These are phyloP conservation scores for Trametes cingulata DNA, from an alignment of 768 basidiomycete species.

Conservation along the genomic window DNA sequence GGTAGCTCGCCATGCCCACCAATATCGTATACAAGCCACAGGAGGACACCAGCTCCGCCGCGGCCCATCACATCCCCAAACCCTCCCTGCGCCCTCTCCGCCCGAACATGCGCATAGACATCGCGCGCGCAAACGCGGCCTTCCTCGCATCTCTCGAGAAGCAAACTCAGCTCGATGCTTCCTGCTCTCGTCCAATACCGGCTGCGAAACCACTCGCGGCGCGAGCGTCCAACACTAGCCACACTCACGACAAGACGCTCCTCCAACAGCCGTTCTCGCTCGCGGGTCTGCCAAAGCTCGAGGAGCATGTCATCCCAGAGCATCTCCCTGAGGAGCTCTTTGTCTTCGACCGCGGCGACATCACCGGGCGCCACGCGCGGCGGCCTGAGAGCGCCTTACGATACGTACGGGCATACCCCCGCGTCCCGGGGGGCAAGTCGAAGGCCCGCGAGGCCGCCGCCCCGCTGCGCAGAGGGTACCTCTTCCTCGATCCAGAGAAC, in stretches of 20 bases:
- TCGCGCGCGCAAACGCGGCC: not conserved
- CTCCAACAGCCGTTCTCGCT: constrained; percentile 13
- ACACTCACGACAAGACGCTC: not conserved
- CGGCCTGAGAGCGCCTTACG: constrained; percentile 1
- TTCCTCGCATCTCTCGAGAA: not conserved
- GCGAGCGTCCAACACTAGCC: not conserved
- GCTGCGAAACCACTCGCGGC: not conserved
- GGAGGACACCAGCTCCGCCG: too few species aligned
- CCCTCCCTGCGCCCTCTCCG: not conserved
- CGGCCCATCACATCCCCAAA: not conserved
- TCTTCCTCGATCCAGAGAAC: constrained; percentile 47
- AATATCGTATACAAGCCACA: too few species aligned
- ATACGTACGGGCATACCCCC: constrained; percentile 25
- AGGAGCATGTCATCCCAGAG: constrained; percentile 24
- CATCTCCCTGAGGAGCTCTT: constrained; percentile 30
- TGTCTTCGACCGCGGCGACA: constrained; percentile 23
- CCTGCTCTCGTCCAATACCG: not conserved
- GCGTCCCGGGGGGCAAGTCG: too few species aligned
- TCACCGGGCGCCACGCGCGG: not conserved
- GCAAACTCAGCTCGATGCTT: not conserved
- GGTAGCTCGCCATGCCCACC: too few species aligned
- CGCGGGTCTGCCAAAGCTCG: constrained; percentile 25
- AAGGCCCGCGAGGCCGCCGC: not conserved
- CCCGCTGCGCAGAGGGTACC: constrained; percentile 25
- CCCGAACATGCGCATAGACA: not conserved